Evolutionary conservation across 129 eudicot species (phyloP).

Genomic region (Artemisia annua): DNA sequence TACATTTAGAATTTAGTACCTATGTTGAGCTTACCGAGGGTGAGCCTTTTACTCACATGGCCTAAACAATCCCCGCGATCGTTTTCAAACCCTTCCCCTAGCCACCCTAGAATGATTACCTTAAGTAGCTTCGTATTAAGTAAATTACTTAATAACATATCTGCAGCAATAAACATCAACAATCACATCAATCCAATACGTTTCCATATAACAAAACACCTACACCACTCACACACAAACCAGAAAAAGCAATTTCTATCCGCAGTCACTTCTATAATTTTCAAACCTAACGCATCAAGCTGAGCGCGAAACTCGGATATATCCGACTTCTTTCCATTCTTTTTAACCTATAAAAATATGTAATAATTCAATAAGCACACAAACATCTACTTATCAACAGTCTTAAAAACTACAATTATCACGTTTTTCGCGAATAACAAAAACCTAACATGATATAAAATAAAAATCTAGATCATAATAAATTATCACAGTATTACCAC

Average conservation of each 20-base stretch:
- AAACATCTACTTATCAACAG: not conserved
- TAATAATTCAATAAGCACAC: too few relatives aligned
- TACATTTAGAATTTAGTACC: too few relatives aligned
- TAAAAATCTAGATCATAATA: not conserved
- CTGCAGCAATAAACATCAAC: not conserved
- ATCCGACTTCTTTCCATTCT: conserved; percentile 17
- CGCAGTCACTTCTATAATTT: conserved; percentile 61
- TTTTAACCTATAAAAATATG: not conserved
- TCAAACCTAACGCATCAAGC: conserved; percentile 70
- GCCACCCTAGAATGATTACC: too few relatives aligned
- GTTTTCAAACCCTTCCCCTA: too few relatives aligned
- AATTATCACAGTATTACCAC: not conserved
- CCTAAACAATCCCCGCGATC: too few relatives aligned
- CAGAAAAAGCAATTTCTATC: conserved; percentile 98
- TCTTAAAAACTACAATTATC: not conserved
- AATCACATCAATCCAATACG: not conserved
- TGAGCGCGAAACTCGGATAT: conserved; percentile 58
- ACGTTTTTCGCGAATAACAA: not conserved
- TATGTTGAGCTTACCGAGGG: too few relatives aligned
- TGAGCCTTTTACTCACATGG: too few relatives aligned
- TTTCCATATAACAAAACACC: not conserved
- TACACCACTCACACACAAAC: conserved; percentile 40
- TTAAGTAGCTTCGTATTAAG: too few relatives aligned
- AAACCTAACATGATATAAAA: not conserved
- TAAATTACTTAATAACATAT: too few relatives aligned